Conservation (phyloP, 2,329 filamentous ascomycete genomes). For the Sporothrix luriei region DNA sequence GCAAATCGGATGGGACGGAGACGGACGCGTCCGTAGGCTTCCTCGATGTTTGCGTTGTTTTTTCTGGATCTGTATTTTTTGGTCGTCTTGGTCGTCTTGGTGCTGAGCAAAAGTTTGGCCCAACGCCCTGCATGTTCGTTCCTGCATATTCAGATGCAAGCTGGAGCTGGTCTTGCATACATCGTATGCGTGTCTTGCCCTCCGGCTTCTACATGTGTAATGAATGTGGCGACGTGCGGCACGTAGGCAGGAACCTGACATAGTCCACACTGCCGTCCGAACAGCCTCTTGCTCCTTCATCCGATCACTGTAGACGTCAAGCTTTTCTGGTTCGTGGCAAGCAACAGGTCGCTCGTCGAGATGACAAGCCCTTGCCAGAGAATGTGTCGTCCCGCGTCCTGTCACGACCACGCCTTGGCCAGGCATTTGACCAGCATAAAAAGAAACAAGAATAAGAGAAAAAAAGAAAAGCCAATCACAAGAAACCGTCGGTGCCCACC, state of each 20-base stretch:
- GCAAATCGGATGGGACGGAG: conserved; percentile 21
- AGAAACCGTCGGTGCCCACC: not conserved
- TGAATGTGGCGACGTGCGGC: conserved; percentile 7
- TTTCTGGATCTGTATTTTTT: not conserved
- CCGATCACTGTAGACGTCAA: too few species aligned
- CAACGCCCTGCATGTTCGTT: not conserved
- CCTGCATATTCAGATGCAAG: conserved; percentile 9
- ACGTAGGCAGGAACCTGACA: not conserved
- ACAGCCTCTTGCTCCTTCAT: not conserved
- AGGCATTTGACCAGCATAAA: not conserved
- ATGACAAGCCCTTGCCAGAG: too few species aligned
- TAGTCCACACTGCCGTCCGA: not conserved
- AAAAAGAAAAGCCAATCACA: not conserved
- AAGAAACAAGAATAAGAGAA: not conserved
- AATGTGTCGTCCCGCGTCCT: too few species aligned
- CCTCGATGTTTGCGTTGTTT: not conserved
- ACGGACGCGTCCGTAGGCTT: not conserved
- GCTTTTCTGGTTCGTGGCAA: too few species aligned
- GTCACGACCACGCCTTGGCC: conserved; percentile 6
- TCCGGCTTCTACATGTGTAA: not conserved
- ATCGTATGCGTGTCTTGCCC: not conserved
- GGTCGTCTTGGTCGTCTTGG: not conserved
- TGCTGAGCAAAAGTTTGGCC: not conserved
- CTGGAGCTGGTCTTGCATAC: not conserved
- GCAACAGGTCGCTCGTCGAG: too few species aligned